Evolutionary conservation across 768 basidiomycete genomes (phyloP).

Genomic region (Sporobolomyces roseus): DNA sequence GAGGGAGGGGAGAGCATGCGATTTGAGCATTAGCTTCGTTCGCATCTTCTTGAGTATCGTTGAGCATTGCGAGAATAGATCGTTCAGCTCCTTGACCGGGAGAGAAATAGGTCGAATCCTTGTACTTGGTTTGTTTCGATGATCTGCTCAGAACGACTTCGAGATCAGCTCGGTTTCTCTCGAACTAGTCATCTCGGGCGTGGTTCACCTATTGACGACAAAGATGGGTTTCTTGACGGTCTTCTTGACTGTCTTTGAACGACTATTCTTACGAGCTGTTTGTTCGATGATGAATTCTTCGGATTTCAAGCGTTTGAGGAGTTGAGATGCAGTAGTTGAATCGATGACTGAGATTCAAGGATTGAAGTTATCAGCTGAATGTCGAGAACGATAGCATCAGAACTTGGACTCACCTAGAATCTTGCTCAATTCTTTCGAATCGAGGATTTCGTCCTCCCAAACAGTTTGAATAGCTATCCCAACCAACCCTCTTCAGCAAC

Average conservation of each 20-base stretch:
- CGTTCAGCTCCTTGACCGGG: slow-evolving; percentile 26
- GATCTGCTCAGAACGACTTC: slow-evolving; percentile 2
- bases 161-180: too few species aligned
- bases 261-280: too few species aligned
- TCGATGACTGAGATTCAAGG: slow-evolving; percentile 10
- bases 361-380: too few species aligned
- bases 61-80: neutral
- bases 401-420: slow-evolving; percentile 10
- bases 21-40: neutral
- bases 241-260: slow-evolving; percentile 4
- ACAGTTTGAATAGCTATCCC: slow-evolving; percentile 12
- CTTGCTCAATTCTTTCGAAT: slow-evolving; percentile 5
- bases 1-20: neutral
- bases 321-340: slow-evolving; percentile 16
- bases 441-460: slow-evolving; percentile 16
- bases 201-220: slow-evolving; percentile 31
- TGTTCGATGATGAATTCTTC: slow-evolving; percentile 25
- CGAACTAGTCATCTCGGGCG: too few species aligned
- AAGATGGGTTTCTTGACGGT: neutral
- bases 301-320: slow-evolving; percentile 26
- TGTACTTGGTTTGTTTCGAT: slow-evolving; percentile 11
- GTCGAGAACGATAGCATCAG: neutral
- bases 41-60: neutral
- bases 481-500: neutral
- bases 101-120: slow-evolving; percentile 25